phyloP scores from a whole-genome alignment of 495 filamentous ascomycete genomes.

The Penicillium egyptiacum region DNA sequence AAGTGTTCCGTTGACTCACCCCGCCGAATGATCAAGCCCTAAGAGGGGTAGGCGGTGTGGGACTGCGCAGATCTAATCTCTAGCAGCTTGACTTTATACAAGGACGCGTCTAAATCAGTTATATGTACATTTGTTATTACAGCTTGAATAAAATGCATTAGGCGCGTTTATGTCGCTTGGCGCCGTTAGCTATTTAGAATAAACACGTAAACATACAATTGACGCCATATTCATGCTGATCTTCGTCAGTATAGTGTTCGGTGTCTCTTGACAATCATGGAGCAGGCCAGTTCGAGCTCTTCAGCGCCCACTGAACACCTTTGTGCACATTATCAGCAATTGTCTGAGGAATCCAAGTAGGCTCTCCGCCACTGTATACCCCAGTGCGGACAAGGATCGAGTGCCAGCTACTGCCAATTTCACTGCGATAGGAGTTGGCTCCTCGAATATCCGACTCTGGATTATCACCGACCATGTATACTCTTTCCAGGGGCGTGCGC shows the following conservation, averaged over 20 bases:
- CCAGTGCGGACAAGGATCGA: conserved; percentile 84
- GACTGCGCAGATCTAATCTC: background rate
- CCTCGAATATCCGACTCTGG: conserved; percentile 88
- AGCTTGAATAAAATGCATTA: background rate
- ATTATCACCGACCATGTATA: conserved; percentile 99
- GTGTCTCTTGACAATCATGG: conserved; percentile 16
- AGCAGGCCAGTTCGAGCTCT: conserved; percentile 45
- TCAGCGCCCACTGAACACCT: conserved; percentile 64
- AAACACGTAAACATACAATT: conserved; percentile 1
- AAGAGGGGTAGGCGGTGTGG: conserved; percentile 34
- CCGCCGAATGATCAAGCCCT: conserved; percentile 39
- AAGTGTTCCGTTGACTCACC: conserved; percentile 32
- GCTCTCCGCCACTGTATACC: conserved; percentile 65
- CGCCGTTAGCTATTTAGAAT: background rate
- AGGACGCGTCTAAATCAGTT: background rate
- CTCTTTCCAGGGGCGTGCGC: conserved; percentile 52
- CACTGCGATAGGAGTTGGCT: conserved; percentile 73
- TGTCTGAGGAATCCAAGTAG: conserved; percentile 53
- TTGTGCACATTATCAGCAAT: conserved; percentile 68
- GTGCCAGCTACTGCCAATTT: conserved; percentile 68
- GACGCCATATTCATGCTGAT: background rate
- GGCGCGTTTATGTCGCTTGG: background rate
- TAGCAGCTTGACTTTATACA: conserved; percentile 9
- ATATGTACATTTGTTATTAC: background rate
- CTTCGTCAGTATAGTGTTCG: background rate